Evolutionary conservation across 805 yeast species (phyloP), one percentile per base, ranked within the genome.

Genomic region (Komagataella pseudopastoris): DNA sequence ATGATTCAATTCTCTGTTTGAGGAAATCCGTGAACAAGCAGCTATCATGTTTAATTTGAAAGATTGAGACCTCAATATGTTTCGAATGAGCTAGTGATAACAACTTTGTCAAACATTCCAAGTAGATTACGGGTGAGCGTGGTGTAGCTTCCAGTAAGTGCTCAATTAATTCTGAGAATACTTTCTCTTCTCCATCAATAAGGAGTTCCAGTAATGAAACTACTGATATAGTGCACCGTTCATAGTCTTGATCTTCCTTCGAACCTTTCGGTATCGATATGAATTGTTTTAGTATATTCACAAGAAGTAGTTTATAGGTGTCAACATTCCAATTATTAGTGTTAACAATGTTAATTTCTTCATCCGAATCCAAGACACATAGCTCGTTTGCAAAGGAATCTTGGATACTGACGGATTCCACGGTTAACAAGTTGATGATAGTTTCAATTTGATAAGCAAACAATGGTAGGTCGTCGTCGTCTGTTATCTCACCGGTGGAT

Each of bases 381-480:
- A 82, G 62, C 55, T 85, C 90, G 23, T 75, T 67, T 23, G 71
- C 74, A 58, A 85, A 74, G 6, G 75, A 63, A 6, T 76, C 77
- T 44, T 73, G 60, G 30, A 82, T 61, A 4, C 54, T 56, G 36
- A 70, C 68, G 12, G 64, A 61, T 52, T 80, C 75, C 6, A 77
- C 67, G 4, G 62, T 63, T 24, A 88, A 61, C 1, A 87, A 75
- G 46, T 75, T 75, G 6, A 71, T 63, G 6, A 89, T 58, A 0
- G 77, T 70, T 17, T 72, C 71, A 48, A 85, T 59, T 52, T 83
- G 75, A 61, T 89, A 90, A 2, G 80, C 69, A 56, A 85, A 81
- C 20, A 76, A 68, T 2, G 73, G 79, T 50, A 78, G 68, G 61
- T 89, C 96, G 57, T 83, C 85, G 22, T 74, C 66, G 1, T 65